Conservation (phyloP, 2,329 filamentous ascomycete species). For the Capronia epimyces region DNA sequence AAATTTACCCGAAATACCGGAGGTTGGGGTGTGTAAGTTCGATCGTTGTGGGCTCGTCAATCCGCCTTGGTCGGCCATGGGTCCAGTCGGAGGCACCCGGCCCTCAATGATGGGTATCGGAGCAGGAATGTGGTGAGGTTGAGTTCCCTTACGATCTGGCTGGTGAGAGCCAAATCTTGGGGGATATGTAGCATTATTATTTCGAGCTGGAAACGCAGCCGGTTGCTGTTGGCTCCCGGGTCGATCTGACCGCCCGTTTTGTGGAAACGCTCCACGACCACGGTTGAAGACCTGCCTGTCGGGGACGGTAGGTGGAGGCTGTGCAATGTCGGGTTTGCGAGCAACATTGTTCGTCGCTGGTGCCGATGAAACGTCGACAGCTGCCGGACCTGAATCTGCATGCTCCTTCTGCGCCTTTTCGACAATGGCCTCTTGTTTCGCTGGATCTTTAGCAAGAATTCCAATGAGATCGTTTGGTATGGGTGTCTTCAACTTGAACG, state of each 20-base stretch:
- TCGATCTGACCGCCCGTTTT: constrained; percentile 15
- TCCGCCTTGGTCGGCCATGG: constrained; percentile 51
- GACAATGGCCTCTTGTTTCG: constrained; percentile 87
- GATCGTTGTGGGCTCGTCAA: constrained; percentile 41
- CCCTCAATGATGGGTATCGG: constrained; percentile 59
- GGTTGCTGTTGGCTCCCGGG: constrained; percentile 37
- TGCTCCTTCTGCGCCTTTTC: constrained; percentile 76
- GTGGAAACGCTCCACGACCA: constrained; percentile 40
- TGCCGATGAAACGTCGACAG: constrained; percentile 29
- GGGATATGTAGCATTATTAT: constrained; percentile 12
- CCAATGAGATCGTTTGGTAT: constrained; percentile 87
- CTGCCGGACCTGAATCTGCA: constrained; percentile 47
- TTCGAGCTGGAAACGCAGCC: constrained; percentile 12
- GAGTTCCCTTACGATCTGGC: constrained; percentile 26
- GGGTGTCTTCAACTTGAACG: constrained; percentile 89
- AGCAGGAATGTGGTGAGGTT: constrained; percentile 39
- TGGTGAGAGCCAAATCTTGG: constrained; percentile 17
- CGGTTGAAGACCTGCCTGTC: constrained; percentile 47
- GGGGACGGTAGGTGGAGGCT: constrained; percentile 35
- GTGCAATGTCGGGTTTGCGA: constrained; percentile 42
- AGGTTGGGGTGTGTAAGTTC: constrained; percentile 49
- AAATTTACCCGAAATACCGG: constrained; percentile 50
- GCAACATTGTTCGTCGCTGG: constrained; percentile 50
- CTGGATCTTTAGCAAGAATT: constrained; percentile 94
- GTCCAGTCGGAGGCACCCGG: constrained; percentile 68